Evolutionary conservation across 495 filamentous ascomycete species (phyloP).

Genomic region (Annulohypoxylon nitens): DNA sequence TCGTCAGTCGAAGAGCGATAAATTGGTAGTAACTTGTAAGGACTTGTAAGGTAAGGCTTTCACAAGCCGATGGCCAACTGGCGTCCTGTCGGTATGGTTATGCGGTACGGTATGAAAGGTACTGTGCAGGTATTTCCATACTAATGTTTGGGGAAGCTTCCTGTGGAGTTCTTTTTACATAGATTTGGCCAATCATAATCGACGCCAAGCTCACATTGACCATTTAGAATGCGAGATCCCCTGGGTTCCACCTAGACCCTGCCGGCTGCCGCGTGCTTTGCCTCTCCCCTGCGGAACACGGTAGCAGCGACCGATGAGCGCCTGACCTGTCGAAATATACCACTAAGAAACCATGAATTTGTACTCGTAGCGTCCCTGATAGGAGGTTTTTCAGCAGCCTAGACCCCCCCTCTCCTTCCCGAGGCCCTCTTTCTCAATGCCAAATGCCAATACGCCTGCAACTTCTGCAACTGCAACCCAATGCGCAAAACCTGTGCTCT

Average conservation of each 20-base stretch:
- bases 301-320: slow-evolving; percentile 32
- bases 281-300: slow-evolving; percentile 29
- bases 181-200: slow-evolving; percentile 27
- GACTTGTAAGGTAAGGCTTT: slow-evolving; percentile 24
- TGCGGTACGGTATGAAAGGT: slow-evolving; percentile 20
- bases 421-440: slow-evolving; percentile 9
- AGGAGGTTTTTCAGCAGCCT: slow-evolving; percentile 44
- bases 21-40: slow-evolving; percentile 8
- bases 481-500: slow-evolving; percentile 13
- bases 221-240: slow-evolving; percentile 34
- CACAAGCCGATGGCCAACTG: slow-evolving; percentile 36
- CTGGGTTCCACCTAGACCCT: slow-evolving; percentile 36
- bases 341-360: slow-evolving; percentile 30
- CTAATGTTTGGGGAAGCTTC: slow-evolving; percentile 40
- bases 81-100: background rate
- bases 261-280: slow-evolving; percentile 41
- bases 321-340: slow-evolving; percentile 41
- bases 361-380: slow-evolving; percentile 26
- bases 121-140: slow-evolving; percentile 31
- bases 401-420: slow-evolving; percentile 16
- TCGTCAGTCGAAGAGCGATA: slow-evolving; percentile 8
- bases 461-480: slow-evolving; percentile 7
- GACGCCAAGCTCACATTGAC: slow-evolving; percentile 21
- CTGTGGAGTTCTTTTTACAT: slow-evolving; percentile 22
- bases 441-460: background rate